Percentiles rank a stretch among this genome's conserved stretches.
Conservation (phyloP, 805 yeast genomes). For the Yamadazyma scolyti region DNA sequence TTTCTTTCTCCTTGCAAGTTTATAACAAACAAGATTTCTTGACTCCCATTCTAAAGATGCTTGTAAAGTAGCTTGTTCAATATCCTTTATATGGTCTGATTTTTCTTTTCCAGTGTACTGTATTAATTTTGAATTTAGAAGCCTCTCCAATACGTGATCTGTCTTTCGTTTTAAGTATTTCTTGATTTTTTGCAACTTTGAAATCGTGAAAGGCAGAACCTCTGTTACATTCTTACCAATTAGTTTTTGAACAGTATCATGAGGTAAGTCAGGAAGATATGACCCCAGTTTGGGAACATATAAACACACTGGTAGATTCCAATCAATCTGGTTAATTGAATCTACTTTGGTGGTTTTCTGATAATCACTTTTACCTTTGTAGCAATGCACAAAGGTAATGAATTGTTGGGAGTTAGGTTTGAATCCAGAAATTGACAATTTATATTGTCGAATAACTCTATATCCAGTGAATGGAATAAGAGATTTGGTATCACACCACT, state of each 20-base stretch:
- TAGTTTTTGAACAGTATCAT: conserved; percentile 10
- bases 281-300: conserved; percentile 25
- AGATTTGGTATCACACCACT: conserved; percentile 5
- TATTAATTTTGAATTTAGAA: conserved; percentile 11
- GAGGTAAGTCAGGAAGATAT: conserved; percentile 5
- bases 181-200: conserved; percentile 1
- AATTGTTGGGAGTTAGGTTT: conserved; percentile 38
- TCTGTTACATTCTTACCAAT: conserved; percentile 1
- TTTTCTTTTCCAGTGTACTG: conserved; percentile 20
- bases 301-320: conserved; percentile 48
- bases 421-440: conserved; percentile 24
- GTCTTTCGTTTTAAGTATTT: conserved; percentile 10
- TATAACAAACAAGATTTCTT: conserved; percentile 43
- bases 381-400: conserved; percentile 49
- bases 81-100: conserved; percentile 13
- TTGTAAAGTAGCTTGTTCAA: conserved; percentile 14
- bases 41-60: conserved; percentile 21
- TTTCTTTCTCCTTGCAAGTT: conserved; percentile 53
- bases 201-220: background rate
- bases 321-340: conserved; percentile 37
- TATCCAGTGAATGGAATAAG: conserved; percentile 51
- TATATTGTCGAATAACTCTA: conserved; percentile 47
- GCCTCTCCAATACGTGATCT: conserved; percentile 16
- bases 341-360: conserved; percentile 32
- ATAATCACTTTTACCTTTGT: conserved; percentile 45